Base-by-base conservation (phyloP, 83 land plant genomes). In the Diphasiastrum complanatum region DNA sequence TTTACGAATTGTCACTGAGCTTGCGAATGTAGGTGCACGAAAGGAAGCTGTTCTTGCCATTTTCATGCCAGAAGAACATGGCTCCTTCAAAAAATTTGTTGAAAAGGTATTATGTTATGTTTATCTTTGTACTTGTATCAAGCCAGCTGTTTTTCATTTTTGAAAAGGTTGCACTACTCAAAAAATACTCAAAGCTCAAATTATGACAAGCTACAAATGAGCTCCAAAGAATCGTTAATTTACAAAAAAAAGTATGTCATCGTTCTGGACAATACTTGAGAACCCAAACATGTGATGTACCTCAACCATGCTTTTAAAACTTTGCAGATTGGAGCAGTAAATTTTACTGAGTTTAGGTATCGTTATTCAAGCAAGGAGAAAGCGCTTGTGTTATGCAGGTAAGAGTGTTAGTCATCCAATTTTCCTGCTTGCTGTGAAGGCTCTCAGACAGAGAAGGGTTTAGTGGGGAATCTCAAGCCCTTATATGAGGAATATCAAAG, bases 311-410 rank as follows among this genome's bases (percentile, higher is more conserved):
- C n/a, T n/a, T n/a, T n/a, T n/a, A n/a, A n/a, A n/a, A n/a, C n/a
- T 63, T 68, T 29, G 30, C 72, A 88, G 95, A 77, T 89, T 34
- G 87, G 91, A 2, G 74, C 67, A 2, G 64, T 83, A 45, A 89
- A 83, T 47, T 83, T 89, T n/a, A 85, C 96, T 0, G 91, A 89
- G 67, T 79, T 89, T 66, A 85, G 77, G 35, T 89, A 89, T 58
- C 76, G 91, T 64, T 89, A 64, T 63, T 10, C 73, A 23, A 33
- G 45, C 35, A 75, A 65, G 60, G 67, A 71, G 28, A 66, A 82
- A 65, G 87, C 85, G 10, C 78, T 85, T 29, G 83, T 89, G 33
- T 71, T 85, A 18, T 89, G 79, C 73, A 85, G 95, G 95, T 59
- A 53, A 35, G 74, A n/a, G n/a, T n/a, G n/a, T n/a, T n/a, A n/a